phyloP scores from a whole-genome alignment of 2,329 filamentous ascomycete species.

The Lasiodiplodia theobromae region DNA sequence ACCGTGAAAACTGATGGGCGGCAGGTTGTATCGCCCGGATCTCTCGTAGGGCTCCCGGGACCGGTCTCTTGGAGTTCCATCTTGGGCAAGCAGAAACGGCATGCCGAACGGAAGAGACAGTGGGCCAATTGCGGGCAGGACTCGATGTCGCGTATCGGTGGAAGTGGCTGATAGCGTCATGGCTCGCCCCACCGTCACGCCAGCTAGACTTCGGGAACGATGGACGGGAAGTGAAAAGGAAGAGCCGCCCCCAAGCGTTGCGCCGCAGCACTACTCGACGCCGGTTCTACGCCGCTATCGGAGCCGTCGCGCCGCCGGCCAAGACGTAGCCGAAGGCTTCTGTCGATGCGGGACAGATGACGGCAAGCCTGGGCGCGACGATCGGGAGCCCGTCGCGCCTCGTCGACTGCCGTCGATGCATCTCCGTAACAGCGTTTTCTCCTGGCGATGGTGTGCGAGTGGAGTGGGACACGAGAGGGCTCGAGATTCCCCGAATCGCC shows the following conservation, averaged over 20 bases:
- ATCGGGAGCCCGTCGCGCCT: too few species aligned
- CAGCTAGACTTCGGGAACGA: conserved; percentile 24
- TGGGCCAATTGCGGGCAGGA: neutral
- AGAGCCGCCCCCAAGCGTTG: conserved; percentile 1
- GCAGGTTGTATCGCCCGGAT: conserved; percentile 28
- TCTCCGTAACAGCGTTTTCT: neutral
- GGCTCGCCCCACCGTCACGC: conserved; percentile 30
- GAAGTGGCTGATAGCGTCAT: conserved; percentile 15
- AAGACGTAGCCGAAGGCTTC: neutral
- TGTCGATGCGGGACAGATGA: neutral
- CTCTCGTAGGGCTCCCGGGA: conserved; percentile 10
- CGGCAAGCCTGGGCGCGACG: neutral
- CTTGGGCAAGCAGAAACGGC: conserved; percentile 15
- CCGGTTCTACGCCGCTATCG: conserved; percentile 4
- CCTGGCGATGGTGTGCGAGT: neutral
- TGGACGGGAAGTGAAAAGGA: conserved; percentile 22
- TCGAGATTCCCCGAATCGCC: conserved; percentile 4
- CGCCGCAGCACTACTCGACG: neutral
- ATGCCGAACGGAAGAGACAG: neutral
- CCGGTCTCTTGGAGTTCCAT: neutral
- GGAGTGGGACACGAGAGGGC: neutral
- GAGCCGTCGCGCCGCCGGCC: neutral
- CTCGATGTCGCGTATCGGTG: conserved; percentile 16
- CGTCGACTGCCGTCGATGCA: neutral
- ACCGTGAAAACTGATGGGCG: conserved; percentile 9